phyloP scores from a whole-genome alignment of 257 asterid genomes.

The Knoxia roxburghii region DNA sequence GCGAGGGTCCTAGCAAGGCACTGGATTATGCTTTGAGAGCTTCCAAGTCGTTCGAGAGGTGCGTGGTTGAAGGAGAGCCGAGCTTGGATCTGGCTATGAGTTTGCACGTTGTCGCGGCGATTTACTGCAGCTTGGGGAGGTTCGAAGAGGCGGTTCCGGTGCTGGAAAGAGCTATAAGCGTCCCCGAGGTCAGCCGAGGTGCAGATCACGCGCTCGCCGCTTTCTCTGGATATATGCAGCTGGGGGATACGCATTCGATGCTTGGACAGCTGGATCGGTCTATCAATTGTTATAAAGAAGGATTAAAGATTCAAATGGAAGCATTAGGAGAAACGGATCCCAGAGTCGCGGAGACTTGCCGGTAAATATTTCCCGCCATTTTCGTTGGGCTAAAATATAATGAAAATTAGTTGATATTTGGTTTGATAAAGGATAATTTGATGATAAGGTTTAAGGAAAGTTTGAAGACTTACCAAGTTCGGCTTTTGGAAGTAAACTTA shows the following conservation, averaged over 20 bases:
- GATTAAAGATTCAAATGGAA: constrained; percentile 89
- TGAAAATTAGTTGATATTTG: not conserved
- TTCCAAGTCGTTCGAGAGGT: constrained; percentile 69
- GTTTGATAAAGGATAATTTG: not conserved
- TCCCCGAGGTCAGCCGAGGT: constrained; percentile 76
- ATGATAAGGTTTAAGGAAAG: not conserved
- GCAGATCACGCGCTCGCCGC: constrained; percentile 97
- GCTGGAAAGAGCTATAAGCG: constrained; percentile 78
- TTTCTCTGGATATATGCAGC: constrained; percentile 90
- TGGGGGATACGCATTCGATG: constrained; percentile 96
- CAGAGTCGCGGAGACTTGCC: constrained; percentile 91
- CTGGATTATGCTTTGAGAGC: constrained; percentile 85
- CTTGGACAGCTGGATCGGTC: constrained; percentile 96
- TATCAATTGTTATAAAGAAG: constrained; percentile 71
- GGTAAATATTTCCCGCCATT: constrained; percentile 31
- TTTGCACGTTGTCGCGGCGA: constrained; percentile 94
- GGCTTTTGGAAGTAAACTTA: no score
- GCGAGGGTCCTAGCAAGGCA: constrained; percentile 86
- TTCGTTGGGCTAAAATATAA: not conserved
- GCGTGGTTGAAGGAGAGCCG: constrained; percentile 71
- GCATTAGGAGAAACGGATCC: constrained; percentile 93
- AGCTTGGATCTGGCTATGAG: constrained; percentile 96
- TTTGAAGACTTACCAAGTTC: not conserved
- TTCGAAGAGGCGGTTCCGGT: constrained; percentile 94
- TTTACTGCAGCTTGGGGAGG: constrained; percentile 83